Evolutionary conservation across 1,139 yeast genomes (phyloP), one percentile per base, ranked within the genome.

Genomic region (Lodderomyces elongisporus): DNA sequence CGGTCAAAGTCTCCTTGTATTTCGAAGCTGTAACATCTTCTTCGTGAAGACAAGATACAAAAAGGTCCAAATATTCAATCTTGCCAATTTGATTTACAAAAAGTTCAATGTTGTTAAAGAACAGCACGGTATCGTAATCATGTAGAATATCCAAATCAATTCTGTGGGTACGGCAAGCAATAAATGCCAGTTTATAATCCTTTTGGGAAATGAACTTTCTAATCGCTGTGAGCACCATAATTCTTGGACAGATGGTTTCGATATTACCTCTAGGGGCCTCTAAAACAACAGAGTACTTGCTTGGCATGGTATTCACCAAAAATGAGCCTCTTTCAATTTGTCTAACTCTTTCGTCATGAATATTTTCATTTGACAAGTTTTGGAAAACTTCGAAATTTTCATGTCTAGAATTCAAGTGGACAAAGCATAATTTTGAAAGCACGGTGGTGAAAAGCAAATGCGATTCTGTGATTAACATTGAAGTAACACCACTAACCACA

Each of bases 181-280:
- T 50, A 49, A 91, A 89, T 0, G 98, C 98, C 15, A 69, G 68
- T 34, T 62, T 66, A 50, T 83, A 93, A 26, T 77, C 62, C 40
- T 62, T 64, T 0, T 62, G 60, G 25, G 70, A 66, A 41, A 93
- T 85, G 47, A 72, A 71, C 31, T 73, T 66, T 46, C 98, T 72
- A 13, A 93, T 93, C 14, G 83, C 94, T 9, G 87, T 72, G 32
- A 93, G 65, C 10, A 91, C 95, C 84, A 91, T 79, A 30, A 91
- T 84, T 56, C 98, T 72, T 8, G 99, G 98, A 50, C 78, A 82
- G 21, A 93, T 83, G 0, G 97, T 88, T 56, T 93, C 99, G 45
- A 91, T 64, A 48, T 93, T 93, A 41, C 99, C 99, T 55, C 99
- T 74, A 39, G 95, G 95, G 3, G 96, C 96, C 57, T 93, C 96